A percentile compares a stretch with the other conserved stretches of the same genome.
phyloP scores from a whole-genome alignment of 2,329 filamentous ascomycete species.

The Teratosphaeriaceae sp. region DNA sequence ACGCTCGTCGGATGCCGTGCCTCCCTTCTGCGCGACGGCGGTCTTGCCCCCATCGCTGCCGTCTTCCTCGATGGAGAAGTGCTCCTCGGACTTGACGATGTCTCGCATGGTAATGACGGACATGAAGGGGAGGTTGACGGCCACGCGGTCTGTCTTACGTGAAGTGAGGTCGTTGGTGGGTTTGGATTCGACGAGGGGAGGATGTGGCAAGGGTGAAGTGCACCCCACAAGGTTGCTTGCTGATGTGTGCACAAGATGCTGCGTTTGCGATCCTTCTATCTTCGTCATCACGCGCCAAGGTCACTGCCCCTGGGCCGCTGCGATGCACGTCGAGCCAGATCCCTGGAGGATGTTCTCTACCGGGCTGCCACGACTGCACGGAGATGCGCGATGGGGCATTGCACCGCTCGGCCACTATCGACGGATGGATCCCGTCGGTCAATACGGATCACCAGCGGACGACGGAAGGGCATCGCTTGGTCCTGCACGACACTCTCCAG shows the following conservation, averaged over 20 bases:
- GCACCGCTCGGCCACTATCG: too few species aligned
- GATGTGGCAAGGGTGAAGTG: not conserved
- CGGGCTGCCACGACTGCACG: conserved; percentile 1
- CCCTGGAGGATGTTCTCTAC: not conserved
- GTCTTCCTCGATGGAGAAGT: conserved; percentile 18
- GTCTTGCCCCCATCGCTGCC: conserved; percentile 15
- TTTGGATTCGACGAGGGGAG: not conserved
- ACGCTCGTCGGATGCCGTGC: conserved; percentile 30
- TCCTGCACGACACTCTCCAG: not conserved
- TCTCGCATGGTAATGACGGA: conserved; percentile 11
- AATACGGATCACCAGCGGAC: not conserved
- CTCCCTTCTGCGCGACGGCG: conserved; percentile 18
- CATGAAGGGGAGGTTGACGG: conserved; percentile 4
- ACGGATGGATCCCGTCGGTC: too few species aligned
- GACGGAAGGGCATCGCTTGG: not conserved
- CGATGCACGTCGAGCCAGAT: not conserved
- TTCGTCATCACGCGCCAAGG: conserved; percentile 3
- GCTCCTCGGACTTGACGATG: conserved; percentile 15
- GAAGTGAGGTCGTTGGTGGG: too few species aligned
- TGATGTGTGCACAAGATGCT: not conserved
- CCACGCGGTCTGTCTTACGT: too few species aligned
- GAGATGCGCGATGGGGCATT: conserved; percentile 1
- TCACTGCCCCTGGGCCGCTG: conserved; percentile 1
- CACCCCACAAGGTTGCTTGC: conserved; percentile 1
- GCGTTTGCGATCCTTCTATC: not conserved